Evolutionary conservation across 139 green algal species (phyloP).

Genomic region (Tetradesmus obliquus): DNA sequence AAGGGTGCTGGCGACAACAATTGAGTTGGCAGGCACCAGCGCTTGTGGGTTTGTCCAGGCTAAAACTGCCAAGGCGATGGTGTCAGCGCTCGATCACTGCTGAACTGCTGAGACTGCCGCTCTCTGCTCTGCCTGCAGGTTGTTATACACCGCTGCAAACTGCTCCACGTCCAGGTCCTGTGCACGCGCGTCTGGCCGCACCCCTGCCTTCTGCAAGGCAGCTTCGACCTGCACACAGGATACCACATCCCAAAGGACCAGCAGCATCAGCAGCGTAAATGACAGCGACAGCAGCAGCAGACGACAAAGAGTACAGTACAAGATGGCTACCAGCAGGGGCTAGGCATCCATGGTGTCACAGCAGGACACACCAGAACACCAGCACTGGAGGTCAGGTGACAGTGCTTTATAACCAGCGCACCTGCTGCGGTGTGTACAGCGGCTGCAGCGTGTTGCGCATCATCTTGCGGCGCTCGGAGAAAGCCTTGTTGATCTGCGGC

Average conservation of each 20-base stretch:
- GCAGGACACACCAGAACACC: no score
- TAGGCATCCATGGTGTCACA: no score
- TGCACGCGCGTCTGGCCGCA: conserved; percentile 49
- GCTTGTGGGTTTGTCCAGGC: no score
- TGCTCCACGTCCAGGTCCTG: conserved; percentile 55
- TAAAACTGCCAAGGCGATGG: no score
- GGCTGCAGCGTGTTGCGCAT: conserved; percentile 76
- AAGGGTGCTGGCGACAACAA: no score
- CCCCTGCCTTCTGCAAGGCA: conserved; percentile 37
- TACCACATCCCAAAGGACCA: neutral
- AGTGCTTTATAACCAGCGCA: conserved; percentile 8
- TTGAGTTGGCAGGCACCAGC: no score
- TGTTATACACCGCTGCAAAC: conserved; percentile 44
- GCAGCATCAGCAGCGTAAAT: neutral
- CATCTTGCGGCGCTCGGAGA: conserved; percentile 78
- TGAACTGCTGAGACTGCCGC: neutral
- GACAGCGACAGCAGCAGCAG: neutral
- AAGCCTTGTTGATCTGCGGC: conserved; percentile 60
- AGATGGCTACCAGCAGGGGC: no score
- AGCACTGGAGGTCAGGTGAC: no score
- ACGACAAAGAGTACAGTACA: neutral
- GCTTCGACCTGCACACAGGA: conserved; percentile 52
- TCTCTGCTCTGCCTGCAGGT: conserved; percentile 22
- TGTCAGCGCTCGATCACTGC: neutral
- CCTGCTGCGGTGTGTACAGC: conserved; percentile 57